Base-by-base conservation (phyloP, 352 stramenopile species). In the Phytophthora constricta region DNA sequence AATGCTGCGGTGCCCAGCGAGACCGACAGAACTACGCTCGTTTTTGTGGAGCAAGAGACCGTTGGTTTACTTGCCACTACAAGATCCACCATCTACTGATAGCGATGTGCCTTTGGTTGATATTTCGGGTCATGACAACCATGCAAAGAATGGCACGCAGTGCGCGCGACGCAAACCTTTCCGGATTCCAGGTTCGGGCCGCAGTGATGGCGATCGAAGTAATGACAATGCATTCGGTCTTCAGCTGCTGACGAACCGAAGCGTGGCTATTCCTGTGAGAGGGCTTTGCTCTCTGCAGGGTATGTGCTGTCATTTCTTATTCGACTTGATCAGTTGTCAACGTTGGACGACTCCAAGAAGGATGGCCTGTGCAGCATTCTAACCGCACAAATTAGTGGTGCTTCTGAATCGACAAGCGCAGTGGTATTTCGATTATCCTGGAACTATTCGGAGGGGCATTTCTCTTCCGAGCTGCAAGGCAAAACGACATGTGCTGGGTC, bases 151-250 rank as follows among this genome's bases (percentile, higher is more conserved):
- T 42, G 49, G 26, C 3, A 23, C 61, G 5, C 9, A 49, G 20
- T 80, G 71, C 31, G 67, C 80, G 7, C 55, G 90, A 39, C 71
- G 70, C 17, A 93, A 93, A 27, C 83, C 83, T 17, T 93, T 92
- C 33, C 57, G 53, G 17, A 83, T 91, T 58, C 68, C 76, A 0
- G 60, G 63, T 34, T 41, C 33, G 33, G 49, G 31, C 19, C 19
- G 19, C 26, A 47, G 57, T 3, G 26, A 16, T 26, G 20, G 10
- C 8, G 31, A 11, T 17, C 55, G 48, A 26, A 45, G 20, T 10
- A 56, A 64, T 23, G 51, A 61, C 55, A 41, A 20, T 25, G 42
- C 66, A 2, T 79, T 66, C 45, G 80, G 77, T 1, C 48, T 89
- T 58, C 79, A 90, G 43, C 23, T 93, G 19, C 34, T 78, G 25